phyloP scores from a whole-genome alignment of 805 yeast genomes.

The Barnettozyma sp. region DNA sequence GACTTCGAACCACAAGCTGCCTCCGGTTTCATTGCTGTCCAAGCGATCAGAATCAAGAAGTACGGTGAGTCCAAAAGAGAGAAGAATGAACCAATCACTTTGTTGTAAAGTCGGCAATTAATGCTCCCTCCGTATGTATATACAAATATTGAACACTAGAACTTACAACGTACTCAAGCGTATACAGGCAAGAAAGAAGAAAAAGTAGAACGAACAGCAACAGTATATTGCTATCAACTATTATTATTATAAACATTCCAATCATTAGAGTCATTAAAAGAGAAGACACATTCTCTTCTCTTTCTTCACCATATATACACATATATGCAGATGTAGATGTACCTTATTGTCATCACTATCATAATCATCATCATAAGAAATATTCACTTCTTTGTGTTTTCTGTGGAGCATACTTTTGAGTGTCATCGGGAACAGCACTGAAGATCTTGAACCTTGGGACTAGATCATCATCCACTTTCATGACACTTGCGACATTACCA shows the following conservation, averaged over 20 bases:
- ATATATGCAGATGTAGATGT: no score
- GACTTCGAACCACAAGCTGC: conserved; percentile 98
- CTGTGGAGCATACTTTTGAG: conserved; percentile 28
- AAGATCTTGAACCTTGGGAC: conserved; percentile 90
- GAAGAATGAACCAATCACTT: conserved; percentile 45
- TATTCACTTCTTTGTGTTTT: conserved; percentile 30
- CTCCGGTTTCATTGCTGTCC: conserved; percentile 94
- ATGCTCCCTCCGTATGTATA: neutral
- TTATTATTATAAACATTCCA: conserved; percentile 1
- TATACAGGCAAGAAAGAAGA: no score
- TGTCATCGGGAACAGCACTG: conserved; percentile 89
- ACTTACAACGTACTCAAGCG: no score
- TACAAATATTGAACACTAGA: neutral
- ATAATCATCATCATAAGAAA: conserved; percentile 25
- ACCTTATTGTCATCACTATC: no score
- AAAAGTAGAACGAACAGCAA: no score
- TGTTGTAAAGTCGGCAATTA: conserved; percentile 20
- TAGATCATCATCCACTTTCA: conserved; percentile 85
- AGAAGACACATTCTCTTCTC: no score
- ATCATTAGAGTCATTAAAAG: conserved; percentile 8
- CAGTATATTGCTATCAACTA: neutral
- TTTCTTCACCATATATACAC: neutral
- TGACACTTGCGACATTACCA: conserved; percentile 97
- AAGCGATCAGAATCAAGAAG: conserved; percentile 96
- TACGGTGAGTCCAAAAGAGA: conserved; percentile 93